A percentile compares a stretch with the other conserved stretches of the same genome.
phyloP scores from a whole-genome alignment of 352 stramenopile genomes.

The Phytophthora brassicae region DNA sequence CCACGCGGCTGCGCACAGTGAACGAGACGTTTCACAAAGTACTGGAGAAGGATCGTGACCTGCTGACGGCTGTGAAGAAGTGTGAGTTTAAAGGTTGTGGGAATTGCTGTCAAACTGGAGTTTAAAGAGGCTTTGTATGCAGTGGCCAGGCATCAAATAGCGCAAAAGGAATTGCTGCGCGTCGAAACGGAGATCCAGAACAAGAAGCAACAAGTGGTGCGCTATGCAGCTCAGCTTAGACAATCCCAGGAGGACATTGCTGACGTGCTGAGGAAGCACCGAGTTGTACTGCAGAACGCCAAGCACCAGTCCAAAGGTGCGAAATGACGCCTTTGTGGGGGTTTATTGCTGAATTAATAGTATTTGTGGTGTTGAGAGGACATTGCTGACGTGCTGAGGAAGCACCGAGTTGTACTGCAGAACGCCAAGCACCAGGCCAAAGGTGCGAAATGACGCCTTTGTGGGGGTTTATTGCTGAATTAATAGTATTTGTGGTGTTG shows the following conservation, averaged over 20 bases:
- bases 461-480: neutral
- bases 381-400: constrained; percentile 65
- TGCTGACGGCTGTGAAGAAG: constrained; percentile 75
- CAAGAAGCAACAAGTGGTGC: constrained; percentile 70
- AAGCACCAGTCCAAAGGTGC: constrained; percentile 59
- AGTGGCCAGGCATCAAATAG: constrained; percentile 73
- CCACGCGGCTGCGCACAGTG: constrained; percentile 69
- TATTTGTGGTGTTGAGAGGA: constrained; percentile 1
- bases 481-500: neutral
- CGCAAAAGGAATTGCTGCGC: constrained; percentile 65
- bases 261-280: constrained; percentile 69
- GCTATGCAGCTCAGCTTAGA: constrained; percentile 68
- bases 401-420: constrained; percentile 59
- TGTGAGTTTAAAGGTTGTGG: constrained; percentile 40
- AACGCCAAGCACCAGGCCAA: constrained; percentile 59
- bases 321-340: neutral
- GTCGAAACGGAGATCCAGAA: constrained; percentile 62
- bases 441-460: constrained; percentile 27
- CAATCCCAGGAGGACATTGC: constrained; percentile 70
- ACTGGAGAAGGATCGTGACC: constrained; percentile 74
- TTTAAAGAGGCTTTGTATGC: neutral
- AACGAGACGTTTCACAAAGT: constrained; percentile 78
- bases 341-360: neutral
- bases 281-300: constrained; percentile 54
- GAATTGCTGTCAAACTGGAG: neutral